A percentile compares a stretch with the other conserved stretches of the same genome.
phyloP scores from a whole-genome alignment of 139 green algal genomes.

The Picochlorum sp. region DNA sequence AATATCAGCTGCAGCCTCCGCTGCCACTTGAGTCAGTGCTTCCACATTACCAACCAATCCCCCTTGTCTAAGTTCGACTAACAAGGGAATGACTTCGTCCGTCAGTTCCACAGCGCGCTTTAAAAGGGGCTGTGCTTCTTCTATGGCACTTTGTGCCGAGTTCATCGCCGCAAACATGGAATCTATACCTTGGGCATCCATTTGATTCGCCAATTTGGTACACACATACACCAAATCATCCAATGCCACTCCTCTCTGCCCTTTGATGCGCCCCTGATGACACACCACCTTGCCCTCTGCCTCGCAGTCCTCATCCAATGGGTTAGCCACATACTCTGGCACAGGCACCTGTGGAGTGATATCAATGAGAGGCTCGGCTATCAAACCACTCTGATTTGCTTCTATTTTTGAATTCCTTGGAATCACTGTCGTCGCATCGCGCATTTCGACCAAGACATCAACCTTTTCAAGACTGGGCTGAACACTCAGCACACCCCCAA shows the following conservation, averaged over 20 bases:
- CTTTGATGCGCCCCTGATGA: conserved; percentile 70
- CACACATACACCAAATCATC: conserved; percentile 95
- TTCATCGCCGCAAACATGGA: conserved; percentile 76
- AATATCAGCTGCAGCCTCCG: conserved; percentile 71
- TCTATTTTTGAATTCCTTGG: conserved; percentile 87
- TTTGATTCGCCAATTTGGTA: conserved; percentile 77
- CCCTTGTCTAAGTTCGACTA: conserved; percentile 61
- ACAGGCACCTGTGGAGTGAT: conserved; percentile 86
- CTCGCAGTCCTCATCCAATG: conserved; percentile 67
- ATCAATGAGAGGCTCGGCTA: conserved; percentile 93
- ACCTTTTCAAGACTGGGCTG: conserved; percentile 80
- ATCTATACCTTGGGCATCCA: conserved; percentile 70
- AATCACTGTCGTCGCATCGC: conserved; percentile 82
- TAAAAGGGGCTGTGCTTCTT: conserved; percentile 65
- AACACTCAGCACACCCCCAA: conserved; percentile 83
- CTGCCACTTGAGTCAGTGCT: conserved; percentile 67
- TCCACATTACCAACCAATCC: conserved; percentile 73
- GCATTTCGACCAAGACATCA: conserved; percentile 77
- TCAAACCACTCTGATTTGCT: conserved; percentile 95
- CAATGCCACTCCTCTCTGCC: conserved; percentile 81
- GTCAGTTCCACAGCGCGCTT: conserved; percentile 41
- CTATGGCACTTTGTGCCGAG: conserved; percentile 49
- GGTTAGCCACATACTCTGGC: conserved; percentile 56
- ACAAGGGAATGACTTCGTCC: conserved; percentile 64
- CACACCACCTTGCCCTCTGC: conserved; percentile 89